These are phyloP conservation scores for Albatrellus sp. DNA, from an alignment of 1,284 basidiomycete species.

Conservation along the genomic window DNA sequence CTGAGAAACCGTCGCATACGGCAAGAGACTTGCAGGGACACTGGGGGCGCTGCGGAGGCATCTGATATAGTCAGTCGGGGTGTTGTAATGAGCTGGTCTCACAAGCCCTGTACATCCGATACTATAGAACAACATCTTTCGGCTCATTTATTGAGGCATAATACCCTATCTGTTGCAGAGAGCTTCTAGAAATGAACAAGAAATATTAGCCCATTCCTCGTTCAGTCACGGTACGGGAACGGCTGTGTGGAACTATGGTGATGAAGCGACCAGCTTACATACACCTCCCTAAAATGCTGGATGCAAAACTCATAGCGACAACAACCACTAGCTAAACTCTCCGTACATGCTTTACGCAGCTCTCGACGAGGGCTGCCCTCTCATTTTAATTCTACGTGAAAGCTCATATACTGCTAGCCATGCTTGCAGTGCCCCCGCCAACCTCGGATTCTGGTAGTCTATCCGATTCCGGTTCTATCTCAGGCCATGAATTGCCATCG, in stretches of 20 bases:
- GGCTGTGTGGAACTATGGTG: too few species aligned
- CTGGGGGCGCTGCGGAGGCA: not conserved
- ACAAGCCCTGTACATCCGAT: too few species aligned
- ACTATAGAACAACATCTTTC: too few species aligned
- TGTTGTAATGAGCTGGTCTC: too few species aligned
- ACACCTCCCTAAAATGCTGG: not conserved
- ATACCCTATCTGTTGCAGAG: too few species aligned
- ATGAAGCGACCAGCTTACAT: too few species aligned
- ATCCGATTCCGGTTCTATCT: conserved; percentile 9
- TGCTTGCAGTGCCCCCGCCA: conserved; percentile 11
- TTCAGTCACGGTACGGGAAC: too few species aligned
- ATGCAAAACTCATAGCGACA: not conserved
- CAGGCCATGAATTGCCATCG: conserved; percentile 6
- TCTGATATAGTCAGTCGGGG: too few species aligned
- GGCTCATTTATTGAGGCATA: too few species aligned
- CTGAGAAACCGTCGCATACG: not conserved
- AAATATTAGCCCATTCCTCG: too few species aligned
- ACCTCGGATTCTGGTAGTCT: conserved; percentile 9
- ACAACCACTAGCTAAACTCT: not conserved
- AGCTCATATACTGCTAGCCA: conserved; percentile 11
- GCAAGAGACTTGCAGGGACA: not conserved
- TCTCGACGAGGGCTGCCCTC: conserved; percentile 12
- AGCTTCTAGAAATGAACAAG: too few species aligned
- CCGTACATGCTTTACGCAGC: conserved; percentile 12
- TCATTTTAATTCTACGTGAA: conserved; percentile 9